Evolutionary conservation across 495 filamentous ascomycete species (phyloP).

Genomic region (Ramalina peruviana): DNA sequence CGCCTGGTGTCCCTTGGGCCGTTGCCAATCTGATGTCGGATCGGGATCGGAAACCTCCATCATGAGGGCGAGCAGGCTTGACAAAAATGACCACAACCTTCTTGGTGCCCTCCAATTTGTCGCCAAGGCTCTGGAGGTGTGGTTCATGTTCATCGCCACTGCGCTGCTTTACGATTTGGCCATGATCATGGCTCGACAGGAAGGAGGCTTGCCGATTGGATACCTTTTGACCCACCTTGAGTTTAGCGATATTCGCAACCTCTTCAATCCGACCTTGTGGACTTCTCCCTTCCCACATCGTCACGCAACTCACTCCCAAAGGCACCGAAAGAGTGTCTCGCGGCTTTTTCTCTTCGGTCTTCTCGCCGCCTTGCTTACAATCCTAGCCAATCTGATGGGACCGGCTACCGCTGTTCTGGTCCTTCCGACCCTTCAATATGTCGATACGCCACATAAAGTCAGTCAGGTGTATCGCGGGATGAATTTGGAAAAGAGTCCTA

Average conservation of each 20-base stretch:
- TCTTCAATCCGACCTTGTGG: slow-evolving; percentile 14
- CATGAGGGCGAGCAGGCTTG: slow-evolving; percentile 6
- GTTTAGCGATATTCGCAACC: slow-evolving; percentile 13
- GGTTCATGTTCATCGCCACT: slow-evolving; percentile 18
- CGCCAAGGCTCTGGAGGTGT: slow-evolving; percentile 17
- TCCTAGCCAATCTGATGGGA: slow-evolving; percentile 18
- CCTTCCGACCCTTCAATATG: slow-evolving; percentile 13
- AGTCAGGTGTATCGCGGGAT: slow-evolving; percentile 1
- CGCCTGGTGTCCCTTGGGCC: slow-evolving; percentile 13
- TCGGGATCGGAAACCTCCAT: neutral
- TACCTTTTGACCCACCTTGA: slow-evolving; percentile 16
- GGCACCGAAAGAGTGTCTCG: neutral
- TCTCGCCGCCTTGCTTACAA: slow-evolving; percentile 12
- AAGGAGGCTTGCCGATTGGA: slow-evolving; percentile 14
- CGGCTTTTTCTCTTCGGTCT: slow-evolving; percentile 12
- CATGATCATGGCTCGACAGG: slow-evolving; percentile 12
- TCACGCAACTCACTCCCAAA: neutral
- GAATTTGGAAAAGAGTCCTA: neutral
- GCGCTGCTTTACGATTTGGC: slow-evolving; percentile 15
- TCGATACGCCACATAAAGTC: slow-evolving; percentile 5
- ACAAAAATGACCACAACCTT: slow-evolving; percentile 14
- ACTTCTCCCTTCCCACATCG: slow-evolving; percentile 8
- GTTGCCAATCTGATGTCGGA: slow-evolving; percentile 3
- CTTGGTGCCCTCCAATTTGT: slow-evolving; percentile 18
- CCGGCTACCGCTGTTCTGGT: slow-evolving; percentile 17